phyloP scores from a whole-genome alignment of 306 rosid species.

The Dalbergia oliveri region DNA sequence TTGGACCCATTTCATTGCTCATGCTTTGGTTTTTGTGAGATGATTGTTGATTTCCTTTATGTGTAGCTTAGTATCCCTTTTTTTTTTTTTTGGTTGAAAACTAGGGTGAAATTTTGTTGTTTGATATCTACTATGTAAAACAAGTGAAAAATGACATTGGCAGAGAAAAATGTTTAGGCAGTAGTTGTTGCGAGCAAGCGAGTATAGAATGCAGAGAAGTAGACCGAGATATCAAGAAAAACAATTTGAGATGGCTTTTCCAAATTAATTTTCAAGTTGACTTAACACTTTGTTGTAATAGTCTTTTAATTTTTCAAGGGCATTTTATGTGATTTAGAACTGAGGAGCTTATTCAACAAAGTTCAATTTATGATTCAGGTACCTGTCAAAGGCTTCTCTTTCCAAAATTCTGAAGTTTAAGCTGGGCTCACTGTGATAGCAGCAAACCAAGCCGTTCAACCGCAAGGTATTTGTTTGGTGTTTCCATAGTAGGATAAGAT shows the following conservation, averaged over 20 bases:
- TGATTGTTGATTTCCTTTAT: constrained; percentile 19
- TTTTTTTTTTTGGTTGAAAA: neutral
- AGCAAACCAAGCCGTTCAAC: constrained; percentile 86
- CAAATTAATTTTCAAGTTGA: constrained; percentile 15
- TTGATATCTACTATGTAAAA: constrained; percentile 10
- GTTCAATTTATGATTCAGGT: constrained; percentile 61
- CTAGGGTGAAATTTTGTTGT: neutral
- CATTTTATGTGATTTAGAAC: constrained; percentile 28
- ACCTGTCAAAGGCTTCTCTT: constrained; percentile 75
- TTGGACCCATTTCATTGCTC: constrained; percentile 28
- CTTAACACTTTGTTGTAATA: constrained; percentile 12
- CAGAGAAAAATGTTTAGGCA: constrained; percentile 1
- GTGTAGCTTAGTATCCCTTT: constrained; percentile 3
- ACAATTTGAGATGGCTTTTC: constrained; percentile 16
- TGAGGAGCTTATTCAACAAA: constrained; percentile 40
- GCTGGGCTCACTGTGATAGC: constrained; percentile 87
- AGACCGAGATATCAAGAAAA: neutral
- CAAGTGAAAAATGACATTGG: constrained; percentile 28
- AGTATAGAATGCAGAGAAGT: neutral
- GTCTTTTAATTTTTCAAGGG: constrained; percentile 9
- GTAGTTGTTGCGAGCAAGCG: neutral
- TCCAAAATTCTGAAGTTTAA: constrained; percentile 71
- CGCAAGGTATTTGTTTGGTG: constrained; percentile 57
- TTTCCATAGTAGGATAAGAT: constrained; percentile 28
- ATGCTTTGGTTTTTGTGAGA: constrained; percentile 35